These are phyloP conservation scores for Fusarium sp. DNA, from an alignment of 2,329 filamentous ascomycete genomes.

Conservation along the genomic window DNA sequence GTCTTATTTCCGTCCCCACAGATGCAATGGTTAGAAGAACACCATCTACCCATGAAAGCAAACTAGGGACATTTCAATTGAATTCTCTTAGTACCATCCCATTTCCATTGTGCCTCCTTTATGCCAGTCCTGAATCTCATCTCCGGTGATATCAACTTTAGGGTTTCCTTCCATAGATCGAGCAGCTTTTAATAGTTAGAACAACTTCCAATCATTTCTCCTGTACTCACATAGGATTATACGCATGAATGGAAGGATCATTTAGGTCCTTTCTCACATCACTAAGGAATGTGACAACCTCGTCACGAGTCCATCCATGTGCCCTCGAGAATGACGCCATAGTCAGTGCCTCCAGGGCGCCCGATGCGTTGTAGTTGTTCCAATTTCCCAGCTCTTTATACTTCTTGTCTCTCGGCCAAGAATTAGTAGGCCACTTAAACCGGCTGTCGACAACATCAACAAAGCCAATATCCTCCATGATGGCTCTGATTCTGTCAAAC, in stretches of 20 bases:
- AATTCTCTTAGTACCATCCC: too few relatives aligned
- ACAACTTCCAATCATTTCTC: too few relatives aligned
- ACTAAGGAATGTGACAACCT: conserved; percentile 17
- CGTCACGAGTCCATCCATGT: conserved; percentile 26
- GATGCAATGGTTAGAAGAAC: too few relatives aligned
- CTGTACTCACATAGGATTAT: conserved; percentile 27
- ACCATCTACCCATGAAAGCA: too few relatives aligned
- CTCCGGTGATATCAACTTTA: too few relatives aligned
- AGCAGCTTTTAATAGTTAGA: background rate
- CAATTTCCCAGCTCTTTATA: conserved; percentile 21
- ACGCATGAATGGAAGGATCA: conserved; percentile 20
- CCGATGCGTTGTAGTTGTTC: conserved; percentile 10
- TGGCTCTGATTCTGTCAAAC: conserved; percentile 9
- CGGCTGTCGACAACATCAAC: background rate
- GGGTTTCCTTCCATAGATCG: background rate
- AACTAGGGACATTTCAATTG: too few relatives aligned
- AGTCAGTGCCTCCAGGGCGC: conserved; percentile 12
- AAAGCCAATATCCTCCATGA: conserved; percentile 12
- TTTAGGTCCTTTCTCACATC: conserved; percentile 31
- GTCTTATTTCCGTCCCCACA: too few relatives aligned
- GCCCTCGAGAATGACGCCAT: conserved; percentile 21
- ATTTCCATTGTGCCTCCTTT: too few relatives aligned
- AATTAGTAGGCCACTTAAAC: conserved; percentile 23
- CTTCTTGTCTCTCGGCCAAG: conserved; percentile 29
- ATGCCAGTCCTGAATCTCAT: too few relatives aligned